Evolutionary conservation across 495 filamentous ascomycete species (phyloP).

Genomic region (Penicillium silybi): DNA sequence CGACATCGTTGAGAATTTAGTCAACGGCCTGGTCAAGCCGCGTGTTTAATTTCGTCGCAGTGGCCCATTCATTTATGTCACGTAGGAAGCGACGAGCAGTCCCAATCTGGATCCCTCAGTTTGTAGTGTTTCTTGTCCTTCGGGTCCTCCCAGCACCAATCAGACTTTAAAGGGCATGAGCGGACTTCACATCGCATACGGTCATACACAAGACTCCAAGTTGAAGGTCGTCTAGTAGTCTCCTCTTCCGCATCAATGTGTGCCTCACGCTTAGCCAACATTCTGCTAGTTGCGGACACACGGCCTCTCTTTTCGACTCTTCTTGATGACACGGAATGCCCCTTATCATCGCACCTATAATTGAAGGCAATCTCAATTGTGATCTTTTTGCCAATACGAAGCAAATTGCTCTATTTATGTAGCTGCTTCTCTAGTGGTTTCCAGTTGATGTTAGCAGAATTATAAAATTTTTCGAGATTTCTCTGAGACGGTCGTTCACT

Average conservation of each 20-base stretch:
- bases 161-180: slow-evolving; percentile 10
- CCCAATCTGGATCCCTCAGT: slow-evolving; percentile 9
- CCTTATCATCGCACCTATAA: slow-evolving; percentile 11
- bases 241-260: slow-evolving; percentile 13
- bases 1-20: not conserved
- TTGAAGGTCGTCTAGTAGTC: slow-evolving; percentile 1
- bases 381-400: slow-evolving; percentile 12
- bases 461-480: too few species aligned
- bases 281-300: slow-evolving; percentile 14
- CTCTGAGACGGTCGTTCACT: too few species aligned
- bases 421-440: slow-evolving; percentile 11
- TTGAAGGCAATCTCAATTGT: slow-evolving; percentile 8
- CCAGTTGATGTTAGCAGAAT: too few species aligned
- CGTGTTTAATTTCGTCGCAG: not conserved
- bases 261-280: slow-evolving; percentile 11
- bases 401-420: slow-evolving; percentile 10
- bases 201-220: slow-evolving; percentile 3
- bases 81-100: slow-evolving; percentile 22
- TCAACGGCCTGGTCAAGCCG: slow-evolving; percentile 1
- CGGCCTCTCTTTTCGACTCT: slow-evolving; percentile 11
- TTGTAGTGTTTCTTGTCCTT: slow-evolving; percentile 18
- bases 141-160: slow-evolving; percentile 20
- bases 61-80: slow-evolving; percentile 23
- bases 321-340: slow-evolving; percentile 1
- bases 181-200: slow-evolving; percentile 2